Evolutionary conservation across 2,329 filamentous ascomycete genomes (phyloP).

Genomic region (Fusarium nematophilum): DNA sequence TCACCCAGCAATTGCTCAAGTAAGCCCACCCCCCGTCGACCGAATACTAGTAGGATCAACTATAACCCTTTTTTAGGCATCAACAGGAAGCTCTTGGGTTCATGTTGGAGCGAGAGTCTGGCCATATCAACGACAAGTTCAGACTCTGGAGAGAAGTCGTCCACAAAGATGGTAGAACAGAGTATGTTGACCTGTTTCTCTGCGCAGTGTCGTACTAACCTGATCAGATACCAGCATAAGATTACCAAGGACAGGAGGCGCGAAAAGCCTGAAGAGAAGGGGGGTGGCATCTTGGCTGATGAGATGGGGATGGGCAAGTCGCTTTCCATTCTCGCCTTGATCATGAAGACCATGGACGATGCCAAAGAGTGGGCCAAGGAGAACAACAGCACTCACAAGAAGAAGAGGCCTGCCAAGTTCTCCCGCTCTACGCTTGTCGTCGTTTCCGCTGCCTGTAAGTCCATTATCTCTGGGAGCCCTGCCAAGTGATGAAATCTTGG

Average conservation of each 20-base stretch:
- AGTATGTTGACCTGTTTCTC: background rate
- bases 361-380: conserved; percentile 51
- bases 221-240: conserved; percentile 49
- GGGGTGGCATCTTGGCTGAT: conserved; percentile 65
- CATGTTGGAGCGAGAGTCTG: conserved; percentile 53
- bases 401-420: conserved; percentile 22
- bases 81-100: conserved; percentile 53
- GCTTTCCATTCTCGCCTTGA: conserved; percentile 61
- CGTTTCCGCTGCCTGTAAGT: conserved; percentile 55
- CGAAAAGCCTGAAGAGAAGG: conserved; percentile 46
- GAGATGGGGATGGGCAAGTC: conserved; percentile 73
- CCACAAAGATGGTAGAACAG: conserved; percentile 43
- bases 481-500: background rate
- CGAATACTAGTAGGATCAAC: background rate
- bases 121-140: conserved; percentile 45
- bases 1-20: conserved; percentile 34
- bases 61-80: conserved; percentile 44
- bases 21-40: conserved; percentile 13
- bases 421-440: conserved; percentile 58
- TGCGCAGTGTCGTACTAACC: background rate
- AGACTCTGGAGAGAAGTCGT: conserved; percentile 48
- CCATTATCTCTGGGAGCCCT: too few relatives aligned
- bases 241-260: conserved; percentile 53
- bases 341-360: conserved; percentile 54
- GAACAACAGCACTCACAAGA: conserved; percentile 26